Evolutionary conservation across 108 stramenopile genomes (phyloP).

Genomic region (Pelagomonas calceolata): DNA sequence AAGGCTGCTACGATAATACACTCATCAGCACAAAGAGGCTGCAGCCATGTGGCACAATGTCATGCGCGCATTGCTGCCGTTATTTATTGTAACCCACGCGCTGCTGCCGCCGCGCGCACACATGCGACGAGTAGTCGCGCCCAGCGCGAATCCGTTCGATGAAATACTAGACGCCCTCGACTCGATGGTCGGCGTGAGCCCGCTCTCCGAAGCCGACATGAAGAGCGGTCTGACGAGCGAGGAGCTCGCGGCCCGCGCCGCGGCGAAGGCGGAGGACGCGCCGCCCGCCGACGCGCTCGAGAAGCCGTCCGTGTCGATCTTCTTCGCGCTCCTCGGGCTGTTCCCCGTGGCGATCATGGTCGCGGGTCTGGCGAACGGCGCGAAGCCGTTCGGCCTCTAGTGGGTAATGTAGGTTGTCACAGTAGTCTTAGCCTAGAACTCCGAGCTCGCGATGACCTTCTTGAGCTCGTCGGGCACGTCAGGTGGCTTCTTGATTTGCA

Average conservation of each 20-base stretch:
- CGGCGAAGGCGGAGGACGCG: not conserved
- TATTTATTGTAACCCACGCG: no score
- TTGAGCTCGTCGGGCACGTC: not conserved
- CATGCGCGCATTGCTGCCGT: no score
- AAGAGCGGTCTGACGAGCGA: not conserved
- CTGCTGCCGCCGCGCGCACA: no score
- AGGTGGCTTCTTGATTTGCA: not conserved
- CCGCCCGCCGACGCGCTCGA: not conserved
- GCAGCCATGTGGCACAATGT: no score
- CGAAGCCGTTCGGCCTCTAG: not conserved
- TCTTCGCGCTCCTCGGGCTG: not conserved
- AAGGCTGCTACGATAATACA: no score
- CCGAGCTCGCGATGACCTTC: not conserved
- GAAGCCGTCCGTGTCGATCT: not conserved
- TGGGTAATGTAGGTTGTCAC: no score
- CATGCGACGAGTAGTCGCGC: no score
- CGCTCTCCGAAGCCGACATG: not conserved
- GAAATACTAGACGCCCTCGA: not conserved
- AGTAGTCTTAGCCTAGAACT: not conserved
- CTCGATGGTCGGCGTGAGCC: not conserved
- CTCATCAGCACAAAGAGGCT: no score
- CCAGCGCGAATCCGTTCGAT: no score
- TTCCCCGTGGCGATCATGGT: not conserved
- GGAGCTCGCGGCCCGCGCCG: not conserved
- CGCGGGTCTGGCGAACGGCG: not conserved